Evolutionary conservation across 1,139 yeast species (phyloP).

Genomic region (Yamadazyma atlantica): DNA sequence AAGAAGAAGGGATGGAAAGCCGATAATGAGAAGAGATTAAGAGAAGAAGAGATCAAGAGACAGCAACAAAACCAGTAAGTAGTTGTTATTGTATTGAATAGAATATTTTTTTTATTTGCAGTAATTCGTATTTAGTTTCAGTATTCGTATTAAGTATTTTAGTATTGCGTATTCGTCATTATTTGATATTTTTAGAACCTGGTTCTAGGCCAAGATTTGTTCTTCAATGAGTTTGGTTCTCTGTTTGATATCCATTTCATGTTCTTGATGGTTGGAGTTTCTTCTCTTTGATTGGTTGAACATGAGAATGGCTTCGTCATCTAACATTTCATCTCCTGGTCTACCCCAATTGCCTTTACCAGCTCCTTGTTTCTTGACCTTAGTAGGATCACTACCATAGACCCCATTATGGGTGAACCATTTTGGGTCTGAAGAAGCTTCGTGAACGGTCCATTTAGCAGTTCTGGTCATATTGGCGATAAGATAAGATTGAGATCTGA

Average conservation of each 20-base stretch:
- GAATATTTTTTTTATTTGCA: no score
- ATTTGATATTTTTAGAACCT: no score
- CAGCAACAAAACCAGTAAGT: no score
- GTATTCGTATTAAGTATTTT: no score
- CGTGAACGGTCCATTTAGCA: conserved; percentile 71
- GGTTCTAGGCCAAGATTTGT: conserved; percentile 11
- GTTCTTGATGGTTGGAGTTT: conserved; percentile 41
- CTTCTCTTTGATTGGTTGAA: conserved; percentile 32
- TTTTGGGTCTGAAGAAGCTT: conserved; percentile 58
- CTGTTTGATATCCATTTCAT: conserved; percentile 26
- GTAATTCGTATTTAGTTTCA: no score
- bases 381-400: conserved; percentile 65
- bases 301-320: conserved; percentile 20
- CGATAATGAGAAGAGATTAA: conserved; percentile 32
- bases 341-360: conserved; percentile 80
- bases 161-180: no score
- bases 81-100: no score
- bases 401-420: conserved; percentile 79
- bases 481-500: no score
- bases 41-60: conserved; percentile 16
- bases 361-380: conserved; percentile 80
- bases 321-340: conserved; percentile 65
- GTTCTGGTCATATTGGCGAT: conserved; percentile 70
- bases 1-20: conserved; percentile 76
- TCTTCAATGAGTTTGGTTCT: conserved; percentile 27